Base-by-base conservation (phyloP, 257 asterid genomes). In the Nicotiana paniculata region DNA sequence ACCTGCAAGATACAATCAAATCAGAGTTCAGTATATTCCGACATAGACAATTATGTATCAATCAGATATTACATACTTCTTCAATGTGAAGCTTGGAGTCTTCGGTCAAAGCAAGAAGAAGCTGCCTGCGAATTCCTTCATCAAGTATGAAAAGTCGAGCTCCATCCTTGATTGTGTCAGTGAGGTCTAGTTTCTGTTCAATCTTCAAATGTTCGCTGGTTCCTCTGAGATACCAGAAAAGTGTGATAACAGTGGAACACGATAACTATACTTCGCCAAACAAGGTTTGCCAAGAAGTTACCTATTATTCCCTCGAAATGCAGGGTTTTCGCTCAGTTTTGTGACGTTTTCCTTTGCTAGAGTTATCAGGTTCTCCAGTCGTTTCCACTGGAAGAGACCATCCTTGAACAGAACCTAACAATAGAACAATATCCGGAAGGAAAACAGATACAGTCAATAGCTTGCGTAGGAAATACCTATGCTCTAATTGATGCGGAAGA, bases 351-450 rank as follows among this genome's bases (percentile, higher is more conserved):
- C 98, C 89, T 96, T 96, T n/a, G 99, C 99, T 74, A 96, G 90
- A 89, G 91, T 78, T 68, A 96, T 96, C 18, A 96, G 92, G 85
- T 96, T 96, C 89, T 96, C 99, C 7, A 96, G 97, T 51, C 98
- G 92, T 89, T 96, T 96, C 99, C 99, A 96, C 88, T 96, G 99
- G 89, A 96, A 96, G 86, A 91, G 91, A 67, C 99, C 99, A 69
- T 92, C 99, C 91, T 96, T 96, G 88, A 96, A 96, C 86, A 96
- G 87, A 83, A 96, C 99, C 99, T 96, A 89, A 61, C 64, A 86
- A 82, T 70, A 39, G 78, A 68, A 79, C 54, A 63, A 37, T 39
- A 39, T 61, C 16, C 57, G 9, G 6, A 18, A 74, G 79, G 26
- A 61, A 74, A 48, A 54, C 8, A 74, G 9, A 74, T 26, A 26